phyloP scores from a whole-genome alignment of 2,329 filamentous ascomycete genomes.

The Fusarium sulawesiense region DNA sequence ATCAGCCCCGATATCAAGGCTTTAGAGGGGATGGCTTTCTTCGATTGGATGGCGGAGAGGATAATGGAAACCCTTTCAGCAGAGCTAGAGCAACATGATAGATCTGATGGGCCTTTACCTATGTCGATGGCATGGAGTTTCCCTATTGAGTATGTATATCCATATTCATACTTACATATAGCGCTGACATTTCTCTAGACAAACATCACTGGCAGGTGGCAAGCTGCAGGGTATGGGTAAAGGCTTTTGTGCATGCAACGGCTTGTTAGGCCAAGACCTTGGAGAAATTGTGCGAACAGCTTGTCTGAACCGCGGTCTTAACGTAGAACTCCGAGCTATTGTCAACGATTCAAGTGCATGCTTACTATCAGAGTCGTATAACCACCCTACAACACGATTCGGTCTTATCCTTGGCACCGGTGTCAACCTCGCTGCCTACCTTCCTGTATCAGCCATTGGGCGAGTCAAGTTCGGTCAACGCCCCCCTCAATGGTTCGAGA shows the following conservation, averaged over 20 bases:
- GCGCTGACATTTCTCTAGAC: slow-evolving; percentile 56
- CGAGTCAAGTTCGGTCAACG: slow-evolving; percentile 67
- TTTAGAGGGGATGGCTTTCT: slow-evolving; percentile 69
- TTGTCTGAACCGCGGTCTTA: slow-evolving; percentile 62
- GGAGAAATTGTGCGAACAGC: slow-evolving; percentile 67
- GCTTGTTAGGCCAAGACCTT: slow-evolving; percentile 69
- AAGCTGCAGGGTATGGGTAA: slow-evolving; percentile 73
- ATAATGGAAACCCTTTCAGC: slow-evolving; percentile 67
- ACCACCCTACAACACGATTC: slow-evolving; percentile 68
- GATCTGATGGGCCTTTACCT: slow-evolving; percentile 59
- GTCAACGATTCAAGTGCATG: slow-evolving; percentile 77
- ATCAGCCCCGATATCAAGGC: slow-evolving; percentile 67
- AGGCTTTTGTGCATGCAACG: slow-evolving; percentile 69
- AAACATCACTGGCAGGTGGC: slow-evolving; percentile 71
- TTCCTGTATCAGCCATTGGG: slow-evolving; percentile 68
- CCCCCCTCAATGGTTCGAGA: slow-evolving; percentile 66
- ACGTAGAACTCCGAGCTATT: slow-evolving; percentile 69
- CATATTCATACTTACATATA: not conserved
- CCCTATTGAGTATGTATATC: slow-evolving; percentile 66
- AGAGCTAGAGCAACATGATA: slow-evolving; percentile 54
- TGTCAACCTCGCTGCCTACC: slow-evolving; percentile 72
- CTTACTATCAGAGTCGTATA: slow-evolving; percentile 72
- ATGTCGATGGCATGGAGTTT: slow-evolving; percentile 77
- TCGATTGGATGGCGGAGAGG: slow-evolving; percentile 74
- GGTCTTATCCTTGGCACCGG: slow-evolving; percentile 75